phyloP scores from a whole-genome alignment of 345 rosid genomes.

The Erodium maritimum region DNA sequence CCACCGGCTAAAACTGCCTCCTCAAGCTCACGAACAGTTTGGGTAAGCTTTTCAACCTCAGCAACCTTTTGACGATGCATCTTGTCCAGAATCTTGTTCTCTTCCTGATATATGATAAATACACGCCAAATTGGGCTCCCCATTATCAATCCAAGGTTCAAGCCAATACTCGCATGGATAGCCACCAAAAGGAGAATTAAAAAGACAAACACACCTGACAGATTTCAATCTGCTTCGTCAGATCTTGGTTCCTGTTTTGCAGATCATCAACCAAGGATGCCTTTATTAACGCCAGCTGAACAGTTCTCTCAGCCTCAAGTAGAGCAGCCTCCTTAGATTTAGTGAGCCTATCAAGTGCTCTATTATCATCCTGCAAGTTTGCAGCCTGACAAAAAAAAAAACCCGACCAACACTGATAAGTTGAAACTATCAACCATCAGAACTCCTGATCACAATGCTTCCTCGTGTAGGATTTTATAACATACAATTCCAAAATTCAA shows the following conservation, averaged over 20 bases:
- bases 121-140: neutral
- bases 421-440: neutral
- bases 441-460: neutral
- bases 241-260: constrained; percentile 42
- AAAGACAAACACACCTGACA: constrained; percentile 27
- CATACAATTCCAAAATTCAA: neutral
- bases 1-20: constrained; percentile 47
- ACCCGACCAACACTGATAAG: constrained; percentile 1
- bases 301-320: constrained; percentile 40
- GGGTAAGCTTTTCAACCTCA: constrained; percentile 46
- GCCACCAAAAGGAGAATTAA: neutral
- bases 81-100: constrained; percentile 38
- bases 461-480: neutral
- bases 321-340: constrained; percentile 45
- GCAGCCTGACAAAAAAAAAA: constrained; percentile 17
- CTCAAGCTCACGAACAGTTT: constrained; percentile 42
- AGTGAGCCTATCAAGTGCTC: constrained; percentile 39
- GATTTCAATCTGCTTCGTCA: constrained; percentile 43
- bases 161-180: neutral
- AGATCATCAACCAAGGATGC: constrained; percentile 44
- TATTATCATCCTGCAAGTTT: constrained; percentile 37
- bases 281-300: constrained; percentile 36
- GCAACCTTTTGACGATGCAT: constrained; percentile 42
- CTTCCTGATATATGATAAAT: constrained; percentile 21
- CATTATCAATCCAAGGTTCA: neutral